Conservation (phyloP, 2,329 filamentous ascomycete genomes). For the Zarea fungicola region DNA sequence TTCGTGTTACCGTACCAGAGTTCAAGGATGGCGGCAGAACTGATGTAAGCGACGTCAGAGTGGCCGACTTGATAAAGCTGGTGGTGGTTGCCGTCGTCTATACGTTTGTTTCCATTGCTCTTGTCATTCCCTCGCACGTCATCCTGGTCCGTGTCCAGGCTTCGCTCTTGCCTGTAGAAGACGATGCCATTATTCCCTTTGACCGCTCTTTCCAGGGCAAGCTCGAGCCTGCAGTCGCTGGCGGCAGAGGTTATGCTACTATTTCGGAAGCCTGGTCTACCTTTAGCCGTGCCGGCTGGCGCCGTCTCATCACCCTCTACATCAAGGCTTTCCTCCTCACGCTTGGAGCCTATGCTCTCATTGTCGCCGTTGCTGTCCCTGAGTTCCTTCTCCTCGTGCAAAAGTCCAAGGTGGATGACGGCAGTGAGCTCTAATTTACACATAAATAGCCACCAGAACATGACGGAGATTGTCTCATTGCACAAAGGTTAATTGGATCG, state of each 20-base stretch:
- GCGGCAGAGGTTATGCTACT: conserved; percentile 62
- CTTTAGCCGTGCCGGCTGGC: conserved; percentile 67
- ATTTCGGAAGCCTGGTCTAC: conserved; percentile 74
- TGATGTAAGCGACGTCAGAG: conserved; percentile 30
- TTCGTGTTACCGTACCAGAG: conserved; percentile 39
- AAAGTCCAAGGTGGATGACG: conserved; percentile 13
- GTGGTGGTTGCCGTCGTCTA: conserved; percentile 40
- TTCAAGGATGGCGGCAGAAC: conserved; percentile 28
- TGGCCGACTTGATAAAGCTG: conserved; percentile 39
- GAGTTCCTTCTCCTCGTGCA: conserved; percentile 43
- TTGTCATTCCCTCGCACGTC: conserved; percentile 71
- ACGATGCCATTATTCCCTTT: conserved; percentile 83
- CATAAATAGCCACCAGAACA: not conserved
- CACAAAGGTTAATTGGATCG: no score
- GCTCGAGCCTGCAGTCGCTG: conserved; percentile 68
- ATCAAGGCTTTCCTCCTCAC: conserved; percentile 62
- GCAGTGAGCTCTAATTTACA: conserved; percentile 6
- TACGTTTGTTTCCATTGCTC: conserved; percentile 50
- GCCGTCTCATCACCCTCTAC: conserved; percentile 69
- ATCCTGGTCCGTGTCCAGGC: conserved; percentile 80
- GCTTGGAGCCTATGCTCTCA: conserved; percentile 40
- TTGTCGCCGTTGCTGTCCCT: conserved; percentile 42
- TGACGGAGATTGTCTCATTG: no score
- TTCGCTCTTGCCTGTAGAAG: conserved; percentile 73
- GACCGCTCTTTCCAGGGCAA: conserved; percentile 80